These are phyloP conservation scores for Daldinia sp. DNA, from an alignment of 2,329 filamentous ascomycete species.

Conservation along the genomic window DNA sequence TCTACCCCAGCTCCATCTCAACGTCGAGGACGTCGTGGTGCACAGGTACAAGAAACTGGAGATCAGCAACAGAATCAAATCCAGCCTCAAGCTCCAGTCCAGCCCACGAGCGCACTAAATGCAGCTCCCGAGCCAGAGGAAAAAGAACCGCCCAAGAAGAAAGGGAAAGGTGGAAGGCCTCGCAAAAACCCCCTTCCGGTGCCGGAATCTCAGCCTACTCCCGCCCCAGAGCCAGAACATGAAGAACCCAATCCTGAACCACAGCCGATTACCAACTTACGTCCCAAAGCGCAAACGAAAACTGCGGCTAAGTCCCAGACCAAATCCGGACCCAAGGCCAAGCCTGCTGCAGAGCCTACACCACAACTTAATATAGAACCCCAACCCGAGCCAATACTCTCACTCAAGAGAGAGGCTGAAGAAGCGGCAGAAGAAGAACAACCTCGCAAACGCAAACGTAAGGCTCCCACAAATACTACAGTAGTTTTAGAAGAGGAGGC, in stretches of 20 bases:
- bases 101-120: conserved; percentile 23
- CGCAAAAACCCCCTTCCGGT: conserved; percentile 48
- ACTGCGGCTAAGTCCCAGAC: not conserved
- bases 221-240: conserved; percentile 28
- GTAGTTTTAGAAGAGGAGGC: conserved; percentile 26
- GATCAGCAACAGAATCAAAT: conserved; percentile 20
- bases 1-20: conserved; percentile 60
- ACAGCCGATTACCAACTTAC: conserved; percentile 1
- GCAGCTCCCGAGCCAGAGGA: conserved; percentile 35
- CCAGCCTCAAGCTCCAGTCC: conserved; percentile 4
- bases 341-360: conserved; percentile 2
- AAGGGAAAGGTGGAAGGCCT: conserved; percentile 50
- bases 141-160: conserved; percentile 49
- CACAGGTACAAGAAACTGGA: conserved; percentile 43
- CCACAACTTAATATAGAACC: conserved; percentile 3
- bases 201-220: conserved; percentile 39
- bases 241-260: conserved; percentile 10
- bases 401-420: conserved; percentile 25
- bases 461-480: conserved; percentile 22
- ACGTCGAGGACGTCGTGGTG: conserved; percentile 47
- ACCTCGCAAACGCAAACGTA: conserved; percentile 48
- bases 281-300: not conserved
- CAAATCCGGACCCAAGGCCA: conserved; percentile 21
- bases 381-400: conserved; percentile 25
- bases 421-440: conserved; percentile 35